These are phyloP conservation scores for Smittium culicis DNA, from an alignment of 371 early-diverging fungal genomes.

Conservation along the genomic window DNA sequence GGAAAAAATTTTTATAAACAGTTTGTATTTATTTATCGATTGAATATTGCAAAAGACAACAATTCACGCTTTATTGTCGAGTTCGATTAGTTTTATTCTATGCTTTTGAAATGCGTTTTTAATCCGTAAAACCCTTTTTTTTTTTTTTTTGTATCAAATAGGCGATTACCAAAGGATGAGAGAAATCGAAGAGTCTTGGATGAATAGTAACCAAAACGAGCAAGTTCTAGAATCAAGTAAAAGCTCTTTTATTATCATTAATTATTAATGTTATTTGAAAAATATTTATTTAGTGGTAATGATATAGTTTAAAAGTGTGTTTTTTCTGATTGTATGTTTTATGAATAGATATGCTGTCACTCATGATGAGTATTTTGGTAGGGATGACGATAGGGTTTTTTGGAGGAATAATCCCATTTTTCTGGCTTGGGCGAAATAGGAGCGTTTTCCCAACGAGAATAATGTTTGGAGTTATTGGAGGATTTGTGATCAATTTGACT, in stretches of 20 bases:
- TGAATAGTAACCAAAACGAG: constrained; percentile 7
- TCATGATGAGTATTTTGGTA: neutral
- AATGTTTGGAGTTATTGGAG: constrained; percentile 1
- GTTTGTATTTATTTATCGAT: neutral
- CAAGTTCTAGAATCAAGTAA: constrained; percentile 6
- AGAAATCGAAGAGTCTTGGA: constrained; percentile 12
- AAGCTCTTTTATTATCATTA: neutral
- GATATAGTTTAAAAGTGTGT: neutral
- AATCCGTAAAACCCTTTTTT: neutral
- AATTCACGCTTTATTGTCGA: too few relatives aligned
- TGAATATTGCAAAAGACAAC: too few relatives aligned
- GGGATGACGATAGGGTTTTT: constrained; percentile 8
- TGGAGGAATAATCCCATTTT: constrained; percentile 9
- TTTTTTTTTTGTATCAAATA: too few relatives aligned
- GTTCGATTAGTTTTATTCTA: too few relatives aligned
- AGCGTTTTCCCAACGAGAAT: neutral
- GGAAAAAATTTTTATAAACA: neutral
- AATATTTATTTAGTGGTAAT: too few relatives aligned
- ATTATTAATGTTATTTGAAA: too few relatives aligned
- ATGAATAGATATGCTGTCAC: neutral
- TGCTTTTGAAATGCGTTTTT: too few relatives aligned
- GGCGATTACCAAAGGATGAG: constrained; percentile 5
- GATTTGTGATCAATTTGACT: constrained; percentile 4
- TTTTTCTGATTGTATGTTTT: neutral
- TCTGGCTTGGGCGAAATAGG: neutral